Conservation (phyloP, 352 stramenopile genomes). For the Phytopythium vexans region DNA sequence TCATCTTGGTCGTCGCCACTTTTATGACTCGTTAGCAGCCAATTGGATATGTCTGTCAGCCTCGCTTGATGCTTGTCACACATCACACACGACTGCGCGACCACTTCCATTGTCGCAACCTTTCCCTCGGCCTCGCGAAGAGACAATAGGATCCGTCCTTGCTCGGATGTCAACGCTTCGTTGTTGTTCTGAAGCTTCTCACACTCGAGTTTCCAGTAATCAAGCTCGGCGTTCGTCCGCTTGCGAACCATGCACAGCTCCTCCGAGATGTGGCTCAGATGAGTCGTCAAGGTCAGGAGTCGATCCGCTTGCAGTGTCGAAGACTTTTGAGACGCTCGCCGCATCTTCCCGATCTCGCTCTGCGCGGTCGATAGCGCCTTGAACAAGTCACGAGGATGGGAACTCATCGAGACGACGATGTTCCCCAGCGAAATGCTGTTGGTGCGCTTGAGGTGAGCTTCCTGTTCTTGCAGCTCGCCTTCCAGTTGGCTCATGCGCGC, state of each 20-base stretch:
- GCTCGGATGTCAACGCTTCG: slow-evolving; percentile 28
- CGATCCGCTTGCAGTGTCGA: slow-evolving; percentile 58
- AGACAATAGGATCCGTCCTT: slow-evolving; percentile 26
- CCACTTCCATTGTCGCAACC: background rate
- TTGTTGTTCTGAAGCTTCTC: slow-evolving; percentile 61
- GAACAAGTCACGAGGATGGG: slow-evolving; percentile 60
- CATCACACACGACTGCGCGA: slow-evolving; percentile 20
- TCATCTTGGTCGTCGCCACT: slow-evolving; percentile 11
- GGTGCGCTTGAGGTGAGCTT: slow-evolving; percentile 44
- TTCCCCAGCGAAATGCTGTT: slow-evolving; percentile 55
- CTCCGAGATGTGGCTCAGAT: slow-evolving; percentile 64
- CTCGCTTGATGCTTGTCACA: slow-evolving; percentile 59
- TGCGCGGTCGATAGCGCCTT: slow-evolving; percentile 49
- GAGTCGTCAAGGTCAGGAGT: slow-evolving; percentile 56
- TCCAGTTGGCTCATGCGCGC: slow-evolving; percentile 36
- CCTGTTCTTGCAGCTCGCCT: slow-evolving; percentile 28
- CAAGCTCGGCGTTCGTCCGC: slow-evolving; percentile 47
- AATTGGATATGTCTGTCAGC: slow-evolving; percentile 40
- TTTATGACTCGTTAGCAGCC: slow-evolving; percentile 15
- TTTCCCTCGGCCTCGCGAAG: slow-evolving; percentile 21
- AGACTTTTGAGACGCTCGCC: slow-evolving; percentile 43
- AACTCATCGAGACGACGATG: slow-evolving; percentile 50
- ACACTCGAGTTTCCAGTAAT: slow-evolving; percentile 68
- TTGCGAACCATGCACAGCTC: slow-evolving; percentile 68
- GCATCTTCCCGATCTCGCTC: slow-evolving; percentile 35